Evolutionary conservation across 73 alveolate genomes (phyloP), one percentile per base, ranked within the genome.

Genomic region (Durusdinium trenchii): DNA sequence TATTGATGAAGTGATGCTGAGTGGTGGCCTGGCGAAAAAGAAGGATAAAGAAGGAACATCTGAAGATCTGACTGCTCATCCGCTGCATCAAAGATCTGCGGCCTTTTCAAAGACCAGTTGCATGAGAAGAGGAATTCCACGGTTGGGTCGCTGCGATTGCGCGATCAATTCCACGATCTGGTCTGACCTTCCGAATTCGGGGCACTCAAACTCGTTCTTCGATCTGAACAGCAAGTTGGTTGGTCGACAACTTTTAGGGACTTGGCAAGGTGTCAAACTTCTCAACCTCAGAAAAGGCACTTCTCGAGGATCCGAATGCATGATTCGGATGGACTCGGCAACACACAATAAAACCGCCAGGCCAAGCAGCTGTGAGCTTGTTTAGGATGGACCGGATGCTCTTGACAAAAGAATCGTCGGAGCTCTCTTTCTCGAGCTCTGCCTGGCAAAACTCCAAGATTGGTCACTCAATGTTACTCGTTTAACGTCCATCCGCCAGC

Each of bases 1-100:
- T 94, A 35, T 94, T 94, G 93, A 94, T 94, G 99, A 94, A 94
- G 93, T 94, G 99, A 67, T 94, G 99, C 99, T 94, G 99, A 64
- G 99, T 76, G 47, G 99, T 94, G 84, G 99, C 99, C 99, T 94
- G n/a, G 28, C 10, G 7, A 10, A 51, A 42, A 40, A 23, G 23
- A 57, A 57, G 23, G 69, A 12, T 57, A 23, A 16, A 16, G 69
- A 12, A 23, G 73, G n/a, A 60, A 23, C 73, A 60, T 32, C 30
- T 60, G 18, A 32, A 32, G 73, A n/a, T n/a, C n/a, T 2, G 30
- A 60, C 73, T 23, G 73, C 18, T 60, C 32, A 16, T 57, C 30
- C 30, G 1, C 1, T 60, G n/a, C 73, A 32, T 57, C 73, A 60
- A 60, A 60, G 23, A 43, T 18, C 36, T 0, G 45, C 32, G 23